A percentile compares a stretch with the other conserved stretches of the same genome.
phyloP scores from a whole-genome alignment of 1,284 basidiomycete genomes.

The Anthracocystis panici-leucophaei region DNA sequence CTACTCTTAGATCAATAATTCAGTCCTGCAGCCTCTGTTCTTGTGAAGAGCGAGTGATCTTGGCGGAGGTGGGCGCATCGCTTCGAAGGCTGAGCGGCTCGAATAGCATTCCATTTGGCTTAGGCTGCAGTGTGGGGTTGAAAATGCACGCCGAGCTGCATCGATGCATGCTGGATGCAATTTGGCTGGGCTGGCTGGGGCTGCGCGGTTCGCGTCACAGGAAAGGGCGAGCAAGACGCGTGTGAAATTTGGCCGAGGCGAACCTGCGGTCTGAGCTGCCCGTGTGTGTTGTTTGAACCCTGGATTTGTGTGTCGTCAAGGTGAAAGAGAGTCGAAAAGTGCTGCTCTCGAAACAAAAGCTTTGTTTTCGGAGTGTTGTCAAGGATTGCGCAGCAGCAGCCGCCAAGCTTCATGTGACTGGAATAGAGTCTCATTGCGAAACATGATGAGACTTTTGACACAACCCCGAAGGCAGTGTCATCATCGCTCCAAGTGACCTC shows the following conservation, averaged over 20 bases:
- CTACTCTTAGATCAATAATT: too few relatives aligned
- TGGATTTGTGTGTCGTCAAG: conserved; percentile 8
- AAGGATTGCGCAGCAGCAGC: conserved; percentile 8
- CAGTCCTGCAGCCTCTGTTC: too few relatives aligned
- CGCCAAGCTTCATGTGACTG: conserved; percentile 8
- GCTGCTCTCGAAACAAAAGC: not conserved
- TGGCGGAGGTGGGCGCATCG: too few relatives aligned
- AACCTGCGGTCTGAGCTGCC: conserved; percentile 12
- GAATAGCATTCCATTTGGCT: not conserved
- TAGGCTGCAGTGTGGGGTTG: not conserved
- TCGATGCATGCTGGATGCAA: conserved; percentile 5
- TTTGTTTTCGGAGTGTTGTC: not conserved
- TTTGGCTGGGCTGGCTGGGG: not conserved
- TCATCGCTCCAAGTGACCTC: conserved; percentile 4
- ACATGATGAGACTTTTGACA: not conserved
- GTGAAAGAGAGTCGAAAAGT: not conserved
- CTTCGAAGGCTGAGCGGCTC: not conserved
- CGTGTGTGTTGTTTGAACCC: conserved; percentile 21
- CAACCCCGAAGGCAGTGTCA: not conserved
- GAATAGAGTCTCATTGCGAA: not conserved
- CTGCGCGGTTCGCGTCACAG: not conserved
- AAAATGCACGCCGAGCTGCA: conserved; percentile 37
- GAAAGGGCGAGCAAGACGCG: conserved; percentile 13
- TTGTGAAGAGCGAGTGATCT: too few relatives aligned
- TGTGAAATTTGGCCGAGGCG: conserved; percentile 1